Conservation (phyloP, 176 grass and related monocot species). For the Bolboschoenus planiculmis region DNA sequence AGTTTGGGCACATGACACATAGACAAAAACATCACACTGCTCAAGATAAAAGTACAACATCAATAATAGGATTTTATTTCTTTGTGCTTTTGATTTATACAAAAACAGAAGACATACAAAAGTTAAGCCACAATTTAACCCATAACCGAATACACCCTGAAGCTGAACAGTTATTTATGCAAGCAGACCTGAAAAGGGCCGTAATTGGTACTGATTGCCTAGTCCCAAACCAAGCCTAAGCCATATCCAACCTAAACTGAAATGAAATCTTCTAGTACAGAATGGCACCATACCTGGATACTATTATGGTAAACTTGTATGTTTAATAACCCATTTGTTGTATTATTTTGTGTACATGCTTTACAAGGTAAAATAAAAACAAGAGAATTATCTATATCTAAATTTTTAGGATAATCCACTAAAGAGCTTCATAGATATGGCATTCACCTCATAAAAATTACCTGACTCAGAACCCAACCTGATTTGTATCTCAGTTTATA, state of each 20-base stretch:
- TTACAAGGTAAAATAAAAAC: background rate
- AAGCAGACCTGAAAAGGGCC: constrained; percentile 1
- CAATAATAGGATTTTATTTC: background rate
- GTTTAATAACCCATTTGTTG: background rate
- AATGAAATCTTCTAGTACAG: too few relatives aligned
- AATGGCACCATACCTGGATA: background rate
- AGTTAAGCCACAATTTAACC: background rate
- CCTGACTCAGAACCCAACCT: background rate
- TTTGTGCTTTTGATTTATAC: background rate
- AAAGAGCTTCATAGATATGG: background rate
- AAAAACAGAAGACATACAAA: background rate
- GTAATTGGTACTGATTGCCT: background rate
- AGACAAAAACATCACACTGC: constrained; percentile 92
- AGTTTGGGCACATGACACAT: constrained; percentile 96
- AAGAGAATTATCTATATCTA: background rate
- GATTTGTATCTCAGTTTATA: background rate
- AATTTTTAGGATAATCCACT: background rate
- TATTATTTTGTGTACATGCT: background rate
- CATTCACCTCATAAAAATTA: background rate
- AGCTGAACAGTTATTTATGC: background rate
- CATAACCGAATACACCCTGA: background rate
- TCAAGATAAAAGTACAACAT: background rate
- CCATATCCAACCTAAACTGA: background rate
- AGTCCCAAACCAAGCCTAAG: background rate
- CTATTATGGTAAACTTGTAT: background rate